Evolutionary conservation across 495 filamentous ascomycete genomes (phyloP).

Genomic region (Penicillium fimorum): DNA sequence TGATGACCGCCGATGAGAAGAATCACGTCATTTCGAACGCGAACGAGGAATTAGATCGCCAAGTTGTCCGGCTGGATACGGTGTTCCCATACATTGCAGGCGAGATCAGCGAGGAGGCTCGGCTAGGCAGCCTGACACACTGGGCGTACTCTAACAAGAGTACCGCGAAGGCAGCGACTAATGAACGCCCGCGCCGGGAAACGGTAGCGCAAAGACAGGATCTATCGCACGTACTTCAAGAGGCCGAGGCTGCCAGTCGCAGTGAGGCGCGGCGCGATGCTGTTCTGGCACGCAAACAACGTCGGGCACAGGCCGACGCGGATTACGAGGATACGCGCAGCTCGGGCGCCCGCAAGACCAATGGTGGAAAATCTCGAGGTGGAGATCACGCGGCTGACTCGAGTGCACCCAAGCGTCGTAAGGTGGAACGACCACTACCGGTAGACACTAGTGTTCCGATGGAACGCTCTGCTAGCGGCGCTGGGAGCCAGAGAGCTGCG

Average conservation of each 20-base stretch:
- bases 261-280: constrained; percentile 82
- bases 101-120: constrained; percentile 92
- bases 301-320: constrained; percentile 66
- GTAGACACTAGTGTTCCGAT: constrained; percentile 54
- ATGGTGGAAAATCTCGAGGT: constrained; percentile 58
- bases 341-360: constrained; percentile 53
- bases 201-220: constrained; percentile 65
- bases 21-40: constrained; percentile 91
- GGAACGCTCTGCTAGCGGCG: constrained; percentile 70
- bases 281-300: constrained; percentile 66
- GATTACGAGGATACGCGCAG: constrained; percentile 71
- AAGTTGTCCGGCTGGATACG: constrained; percentile 77
- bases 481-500: constrained; percentile 42
- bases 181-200: constrained; percentile 73
- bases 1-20: constrained; percentile 90
- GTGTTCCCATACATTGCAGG: constrained; percentile 78
- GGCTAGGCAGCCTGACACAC: constrained; percentile 84
- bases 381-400: constrained; percentile 49
- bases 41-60: constrained; percentile 81
- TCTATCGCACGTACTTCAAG: constrained; percentile 57
- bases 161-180: constrained; percentile 57
- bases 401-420: constrained; percentile 65
- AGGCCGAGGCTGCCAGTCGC: constrained; percentile 72
- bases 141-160: constrained; percentile 94
- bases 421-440: constrained; percentile 61